These are phyloP conservation scores for Myriosclerotinia scirpicola DNA, from an alignment of 2,329 filamentous ascomycete species.

Conservation along the genomic window DNA sequence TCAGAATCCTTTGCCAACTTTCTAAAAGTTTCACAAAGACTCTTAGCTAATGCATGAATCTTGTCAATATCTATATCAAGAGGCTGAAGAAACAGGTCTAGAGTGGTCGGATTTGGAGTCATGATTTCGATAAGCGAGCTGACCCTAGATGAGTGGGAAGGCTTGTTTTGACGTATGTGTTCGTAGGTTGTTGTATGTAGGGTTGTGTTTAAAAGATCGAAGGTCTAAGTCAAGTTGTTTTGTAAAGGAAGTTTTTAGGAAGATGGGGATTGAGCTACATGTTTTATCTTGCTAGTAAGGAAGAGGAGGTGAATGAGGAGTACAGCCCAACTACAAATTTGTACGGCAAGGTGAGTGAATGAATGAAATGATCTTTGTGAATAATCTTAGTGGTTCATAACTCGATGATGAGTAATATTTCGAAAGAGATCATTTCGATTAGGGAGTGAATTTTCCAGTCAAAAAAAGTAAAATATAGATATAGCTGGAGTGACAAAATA, in stretches of 20 bases:
- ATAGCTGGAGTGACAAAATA: too few relatives aligned
- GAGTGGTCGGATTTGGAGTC: slow-evolving; percentile 26
- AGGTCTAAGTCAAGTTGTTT: too few relatives aligned
- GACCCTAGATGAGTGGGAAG: background rate
- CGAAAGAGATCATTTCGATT: background rate
- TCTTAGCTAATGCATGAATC: slow-evolving; percentile 49
- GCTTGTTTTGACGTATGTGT: slow-evolving; percentile 5
- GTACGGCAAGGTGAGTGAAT: background rate
- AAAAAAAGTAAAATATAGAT: background rate
- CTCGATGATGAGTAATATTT: background rate
- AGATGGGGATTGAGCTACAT: background rate
- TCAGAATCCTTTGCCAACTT: slow-evolving; percentile 52
- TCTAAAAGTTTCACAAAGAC: slow-evolving; percentile 50
- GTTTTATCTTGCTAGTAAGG: background rate
- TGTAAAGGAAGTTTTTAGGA: background rate
- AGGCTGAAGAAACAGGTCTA: slow-evolving; percentile 51
- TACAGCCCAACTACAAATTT: background rate
- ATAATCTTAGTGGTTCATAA: background rate
- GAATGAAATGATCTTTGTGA: background rate
- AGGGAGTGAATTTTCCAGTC: background rate
- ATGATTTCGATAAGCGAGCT: slow-evolving; percentile 25
- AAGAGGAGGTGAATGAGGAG: background rate
- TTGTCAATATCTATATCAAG: slow-evolving; percentile 50
- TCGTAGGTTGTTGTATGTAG: background rate
- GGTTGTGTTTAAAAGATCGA: background rate